A percentile compares a stretch with the other conserved stretches of the same genome.
These are phyloP conservation scores for Zizania latifolia DNA, from an alignment of 176 grass and related monocot species.

Conservation along the genomic window DNA sequence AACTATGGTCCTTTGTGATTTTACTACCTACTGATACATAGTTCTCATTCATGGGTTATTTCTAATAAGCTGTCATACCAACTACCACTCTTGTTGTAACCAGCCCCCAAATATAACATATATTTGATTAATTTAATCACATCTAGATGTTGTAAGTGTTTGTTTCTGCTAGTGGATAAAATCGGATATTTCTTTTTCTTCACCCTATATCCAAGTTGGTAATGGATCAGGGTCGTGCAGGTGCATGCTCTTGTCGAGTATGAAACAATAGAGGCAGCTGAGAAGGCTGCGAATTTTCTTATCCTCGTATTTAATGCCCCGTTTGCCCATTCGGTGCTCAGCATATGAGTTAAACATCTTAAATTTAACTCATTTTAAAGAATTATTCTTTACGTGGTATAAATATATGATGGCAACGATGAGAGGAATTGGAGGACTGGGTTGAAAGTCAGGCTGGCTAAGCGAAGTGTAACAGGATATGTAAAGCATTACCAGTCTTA, in stretches of 20 bases:
- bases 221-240: slow-evolving; percentile 33
- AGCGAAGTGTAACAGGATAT: slow-evolving; percentile 35
- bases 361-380: too few species aligned
- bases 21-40: not conserved
- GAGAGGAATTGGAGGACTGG: slow-evolving; percentile 92
- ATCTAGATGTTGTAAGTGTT: not conserved
- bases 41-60: not conserved
- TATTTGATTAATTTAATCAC: slow-evolving; percentile 6
- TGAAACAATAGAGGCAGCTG: slow-evolving; percentile 52
- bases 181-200: slow-evolving; percentile 11
- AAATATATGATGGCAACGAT: too few species aligned
- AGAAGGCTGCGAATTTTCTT: slow-evolving; percentile 72
- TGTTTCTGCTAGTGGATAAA: not conserved
- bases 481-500: slow-evolving; percentile 31
- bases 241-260: slow-evolving; percentile 81
- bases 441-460: slow-evolving; percentile 67
- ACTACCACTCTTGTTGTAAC: not conserved
- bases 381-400: too few species aligned
- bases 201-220: not conserved
- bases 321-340: not conserved
- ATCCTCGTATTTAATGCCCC: slow-evolving; percentile 11
- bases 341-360: not conserved
- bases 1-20: not conserved
- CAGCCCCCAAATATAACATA: not conserved
- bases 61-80: not conserved